Evolutionary conservation across 257 asterid genomes (phyloP), one percentile per base, ranked within the genome.

Genomic region (Gentiana dahurica): DNA sequence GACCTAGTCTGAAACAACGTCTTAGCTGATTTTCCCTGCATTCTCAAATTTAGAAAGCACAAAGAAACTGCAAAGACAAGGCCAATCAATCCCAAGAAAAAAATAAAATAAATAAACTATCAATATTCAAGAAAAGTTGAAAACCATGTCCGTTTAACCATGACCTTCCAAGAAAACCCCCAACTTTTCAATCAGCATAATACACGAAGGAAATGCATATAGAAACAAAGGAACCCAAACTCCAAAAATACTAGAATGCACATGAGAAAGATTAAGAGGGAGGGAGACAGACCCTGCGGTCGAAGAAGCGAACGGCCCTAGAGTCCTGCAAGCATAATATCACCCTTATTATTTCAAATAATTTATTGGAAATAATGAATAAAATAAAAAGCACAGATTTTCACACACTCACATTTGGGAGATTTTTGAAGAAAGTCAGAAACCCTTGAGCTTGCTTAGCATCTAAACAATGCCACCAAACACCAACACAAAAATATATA

Each of bases 371-470:
- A 58, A 34, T 45, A 32, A 47, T 44, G 37, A 46, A 54, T 47
- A 34, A n/a, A 49, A 45, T 3, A 55, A 4, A 34, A 8, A 34
- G 15, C 52, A 39, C n/a, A 51, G 38, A 36, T 39, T 48, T 15
- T 10, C 24, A 2, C 7, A 51, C 4, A 47, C 82, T 71, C 73
- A 90, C 98, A 59, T 24, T 73, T 60, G 85, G 89, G 36, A 85
- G 83, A 61, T 65, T 79, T 78, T 79, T 87, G 91, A 85, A 87
- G 79, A 85, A 87, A 36, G 94, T 78, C 56, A 92, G 83, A 69
- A 92, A 88, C 77, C 97, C 95, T 75, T 92, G 97, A 71, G 97
- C 93, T 81, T 92, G 98, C 64, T 75, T 92, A 63, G 95, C 93
- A 77, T 92, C 98, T 92, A 69, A 49, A 63, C 46, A 15, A 59